These are phyloP conservation scores for Suillus alpinus DNA, from an alignment of 768 basidiomycete species.

Conservation along the genomic window DNA sequence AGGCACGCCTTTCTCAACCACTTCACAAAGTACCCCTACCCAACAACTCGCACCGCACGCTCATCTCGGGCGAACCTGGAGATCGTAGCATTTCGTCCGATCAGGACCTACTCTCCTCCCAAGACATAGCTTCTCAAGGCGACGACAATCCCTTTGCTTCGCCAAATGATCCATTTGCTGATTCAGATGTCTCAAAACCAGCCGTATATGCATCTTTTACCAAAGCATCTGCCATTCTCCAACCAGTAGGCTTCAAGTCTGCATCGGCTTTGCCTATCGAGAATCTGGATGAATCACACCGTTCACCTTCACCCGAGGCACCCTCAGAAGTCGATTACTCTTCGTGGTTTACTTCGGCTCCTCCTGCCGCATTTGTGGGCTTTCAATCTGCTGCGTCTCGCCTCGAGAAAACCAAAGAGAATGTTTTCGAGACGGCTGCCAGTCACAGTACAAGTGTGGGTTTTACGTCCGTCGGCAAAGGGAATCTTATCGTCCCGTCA, in stretches of 20 bases:
- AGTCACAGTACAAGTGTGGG: constrained; percentile 25
- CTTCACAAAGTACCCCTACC: neutral
- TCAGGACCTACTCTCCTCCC: neutral
- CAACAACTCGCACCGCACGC: neutral
- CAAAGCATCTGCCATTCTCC: constrained; percentile 13
- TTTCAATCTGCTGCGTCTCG: constrained; percentile 37
- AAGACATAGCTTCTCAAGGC: constrained; percentile 7
- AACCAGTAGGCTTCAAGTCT: neutral
- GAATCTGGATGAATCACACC: constrained; percentile 6
- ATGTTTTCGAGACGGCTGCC: constrained; percentile 1
- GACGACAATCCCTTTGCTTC: constrained; percentile 22
- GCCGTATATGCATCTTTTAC: constrained; percentile 20
- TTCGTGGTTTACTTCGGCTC: constrained; percentile 48
- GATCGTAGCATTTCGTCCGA: neutral
- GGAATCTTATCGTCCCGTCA: constrained; percentile 49
- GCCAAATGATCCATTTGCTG: neutral
- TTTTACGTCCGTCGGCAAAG: constrained; percentile 25
- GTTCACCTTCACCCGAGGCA: constrained; percentile 37
- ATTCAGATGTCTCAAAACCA: neutral
- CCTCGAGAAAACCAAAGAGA: constrained; percentile 3
- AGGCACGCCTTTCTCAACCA: constrained; percentile 42
- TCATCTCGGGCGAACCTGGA: neutral
- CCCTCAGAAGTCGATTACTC: constrained; percentile 41
- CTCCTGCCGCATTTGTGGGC: constrained; percentile 25
- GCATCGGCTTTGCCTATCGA: neutral